phyloP scores from a whole-genome alignment of 805 yeast species.

The Lachancea sp. region DNA sequence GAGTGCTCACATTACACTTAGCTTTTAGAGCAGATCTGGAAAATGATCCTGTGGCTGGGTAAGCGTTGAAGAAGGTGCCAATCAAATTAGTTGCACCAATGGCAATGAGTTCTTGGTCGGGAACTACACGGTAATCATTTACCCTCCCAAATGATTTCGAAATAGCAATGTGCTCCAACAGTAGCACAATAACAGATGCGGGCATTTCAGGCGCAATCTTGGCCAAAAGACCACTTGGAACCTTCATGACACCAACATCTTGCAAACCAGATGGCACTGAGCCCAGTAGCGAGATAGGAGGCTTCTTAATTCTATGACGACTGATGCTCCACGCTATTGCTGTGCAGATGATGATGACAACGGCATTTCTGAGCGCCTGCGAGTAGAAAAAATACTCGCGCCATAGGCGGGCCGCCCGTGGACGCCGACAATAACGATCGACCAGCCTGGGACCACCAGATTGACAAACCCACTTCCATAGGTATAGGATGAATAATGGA shows the following conservation, averaged over 20 bases:
- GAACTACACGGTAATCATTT: constrained; percentile 83
- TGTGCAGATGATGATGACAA: constrained; percentile 76
- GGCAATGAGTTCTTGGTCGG: constrained; percentile 91
- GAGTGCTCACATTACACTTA: constrained; percentile 93
- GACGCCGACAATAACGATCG: constrained; percentile 40
- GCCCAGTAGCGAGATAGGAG: constrained; percentile 56
- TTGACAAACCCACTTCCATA: constrained; percentile 61
- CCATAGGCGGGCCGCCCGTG: constrained; percentile 15
- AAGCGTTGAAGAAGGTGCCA: constrained; percentile 89
- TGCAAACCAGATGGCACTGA: constrained; percentile 75
- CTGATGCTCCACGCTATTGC: constrained; percentile 75
- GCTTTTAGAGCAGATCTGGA: constrained; percentile 91
- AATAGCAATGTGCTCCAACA: constrained; percentile 89
- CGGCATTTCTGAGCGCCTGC: constrained; percentile 73
- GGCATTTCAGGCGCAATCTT: constrained; percentile 75
- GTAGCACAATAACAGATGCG: constrained; percentile 72
- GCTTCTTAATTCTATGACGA: constrained; percentile 43
- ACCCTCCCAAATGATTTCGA: constrained; percentile 89
- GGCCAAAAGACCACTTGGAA: constrained; percentile 53
- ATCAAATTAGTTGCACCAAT: constrained; percentile 86
- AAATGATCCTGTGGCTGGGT: constrained; percentile 94
- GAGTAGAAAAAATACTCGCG: constrained; percentile 55
- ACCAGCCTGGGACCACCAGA: constrained; percentile 49
- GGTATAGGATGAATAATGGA: constrained; percentile 61
- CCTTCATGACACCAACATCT: constrained; percentile 64